These are phyloP conservation scores for Candolleomyces aberdarensis DNA, from an alignment of 768 basidiomycete species.

Conservation along the genomic window DNA sequence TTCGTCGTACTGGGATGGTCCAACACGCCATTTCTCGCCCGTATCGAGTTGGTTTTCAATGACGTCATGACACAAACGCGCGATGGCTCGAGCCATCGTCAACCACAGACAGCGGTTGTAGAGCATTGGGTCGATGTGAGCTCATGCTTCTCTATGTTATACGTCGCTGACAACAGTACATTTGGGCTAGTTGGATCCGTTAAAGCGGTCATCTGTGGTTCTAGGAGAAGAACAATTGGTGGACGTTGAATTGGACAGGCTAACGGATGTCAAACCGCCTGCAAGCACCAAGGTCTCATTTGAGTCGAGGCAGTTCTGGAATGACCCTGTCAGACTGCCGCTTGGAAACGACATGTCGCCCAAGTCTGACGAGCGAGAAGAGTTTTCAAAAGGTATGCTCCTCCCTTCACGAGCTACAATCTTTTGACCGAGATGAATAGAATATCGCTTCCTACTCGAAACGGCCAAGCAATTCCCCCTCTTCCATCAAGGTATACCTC, in stretches of 20 bases:
- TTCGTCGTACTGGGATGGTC: constrained; percentile 44
- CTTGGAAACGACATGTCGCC: neutral
- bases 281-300: constrained; percentile 28
- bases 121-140: constrained; percentile 58
- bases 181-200: constrained; percentile 37
- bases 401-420: neutral
- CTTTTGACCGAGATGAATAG: neutral
- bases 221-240: constrained; percentile 49
- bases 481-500: constrained; percentile 34
- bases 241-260: constrained; percentile 51
- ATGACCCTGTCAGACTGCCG: constrained; percentile 10
- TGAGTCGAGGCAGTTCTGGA: constrained; percentile 38
- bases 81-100: neutral
- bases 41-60: constrained; percentile 43
- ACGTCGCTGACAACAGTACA: neutral
- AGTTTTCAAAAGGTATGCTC: neutral
- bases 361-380: neutral
- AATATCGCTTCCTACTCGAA: constrained; percentile 26
- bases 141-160: neutral
- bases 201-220: constrained; percentile 27
- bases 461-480: constrained; percentile 40
- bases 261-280: constrained; percentile 37
- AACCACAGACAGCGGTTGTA: constrained; percentile 36
- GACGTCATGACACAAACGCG: constrained; percentile 19
- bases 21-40: constrained; percentile 42